Conservation (phyloP, 1,284 basidiomycete genomes). For the Tilletia walkeri region DNA sequence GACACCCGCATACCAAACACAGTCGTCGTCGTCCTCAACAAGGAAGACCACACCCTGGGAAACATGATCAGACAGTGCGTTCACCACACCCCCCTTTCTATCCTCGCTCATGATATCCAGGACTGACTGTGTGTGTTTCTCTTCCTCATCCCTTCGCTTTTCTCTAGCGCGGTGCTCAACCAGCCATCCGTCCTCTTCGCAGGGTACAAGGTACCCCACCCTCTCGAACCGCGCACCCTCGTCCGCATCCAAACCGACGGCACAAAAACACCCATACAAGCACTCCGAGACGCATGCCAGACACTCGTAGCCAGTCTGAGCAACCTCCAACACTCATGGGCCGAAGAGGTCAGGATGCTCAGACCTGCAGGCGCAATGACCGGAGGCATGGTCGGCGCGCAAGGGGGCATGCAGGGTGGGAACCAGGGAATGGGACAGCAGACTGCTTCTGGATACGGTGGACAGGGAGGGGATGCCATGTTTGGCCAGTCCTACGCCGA, state of each 20-base stretch:
- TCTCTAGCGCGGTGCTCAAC: conserved; percentile 41
- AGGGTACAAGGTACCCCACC: conserved; percentile 96
- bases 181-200: conserved; percentile 70
- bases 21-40: conserved; percentile 86
- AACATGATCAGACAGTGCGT: conserved; percentile 90
- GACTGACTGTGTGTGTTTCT: not conserved
- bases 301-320: conserved; percentile 75
- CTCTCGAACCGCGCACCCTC: conserved; percentile 86
- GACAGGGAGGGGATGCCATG: not conserved
- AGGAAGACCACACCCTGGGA: conserved; percentile 94
- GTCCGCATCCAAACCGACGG: conserved; percentile 96
- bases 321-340: conserved; percentile 59
- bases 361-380: not conserved
- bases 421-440: not conserved
- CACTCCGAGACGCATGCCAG: conserved; percentile 79
- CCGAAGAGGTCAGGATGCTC: conserved; percentile 58
- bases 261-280: conserved; percentile 73
- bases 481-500: conserved; percentile 8
- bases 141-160: not conserved
- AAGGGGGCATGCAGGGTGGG: not conserved
- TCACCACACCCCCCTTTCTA: not conserved
- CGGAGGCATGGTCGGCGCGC: not conserved
- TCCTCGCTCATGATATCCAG: not conserved
- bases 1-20: conserved; percentile 97
- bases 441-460: not conserved